Evolutionary conservation across 495 filamentous ascomycete species (phyloP), one percentile per base, ranked within the genome.

Genomic region (Entonaema liquescens): DNA sequence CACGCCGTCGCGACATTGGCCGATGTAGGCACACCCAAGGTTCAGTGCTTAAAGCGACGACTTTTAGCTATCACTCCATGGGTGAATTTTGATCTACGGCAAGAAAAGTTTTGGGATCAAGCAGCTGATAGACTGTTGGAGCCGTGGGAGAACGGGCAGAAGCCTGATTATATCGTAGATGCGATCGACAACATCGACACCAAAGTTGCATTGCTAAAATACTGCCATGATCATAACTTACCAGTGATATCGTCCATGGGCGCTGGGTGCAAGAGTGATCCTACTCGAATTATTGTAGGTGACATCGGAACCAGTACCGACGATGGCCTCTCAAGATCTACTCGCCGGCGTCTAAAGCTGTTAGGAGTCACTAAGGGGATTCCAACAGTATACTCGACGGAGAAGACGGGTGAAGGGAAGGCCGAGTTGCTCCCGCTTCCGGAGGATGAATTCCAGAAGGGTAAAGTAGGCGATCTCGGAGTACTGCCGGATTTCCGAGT

Each of bases 161-260:
- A 83, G 72, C 93, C 93, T 1, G 91, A 94, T 73, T 99, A 90
- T 67, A 89, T 99, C 5, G 88, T 99, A 25, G 95, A 99, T 80
- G 97, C 95, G 13, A 99, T 99, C 68, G 95, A 99, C 74, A 98
- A 99, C 77, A 98, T 98, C 65, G 90, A 95, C 23, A 97, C 93
- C 57, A 99, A 99, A 81, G 95, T 98, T 15, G 91, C 92, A 59
- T 78, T 99, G 59, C 83, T 99, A 59, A 88, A 92, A 78, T 97
- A 97, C 78, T 99, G 95, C 79, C 83, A 93, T 67, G 83, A 89
- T 61, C 85, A 92, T 67, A 83, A 83, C 0, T 81, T 98, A 19
- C 90, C 86, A 0, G 92, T 99, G 5, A 92, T 99, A 62, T 94
- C 93, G 9, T 93, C 93, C 5, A 99, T 98, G 95, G 95, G 95